phyloP scores from a whole-genome alignment of 2,329 filamentous ascomycete species.

The Diaporthe australafricana region DNA sequence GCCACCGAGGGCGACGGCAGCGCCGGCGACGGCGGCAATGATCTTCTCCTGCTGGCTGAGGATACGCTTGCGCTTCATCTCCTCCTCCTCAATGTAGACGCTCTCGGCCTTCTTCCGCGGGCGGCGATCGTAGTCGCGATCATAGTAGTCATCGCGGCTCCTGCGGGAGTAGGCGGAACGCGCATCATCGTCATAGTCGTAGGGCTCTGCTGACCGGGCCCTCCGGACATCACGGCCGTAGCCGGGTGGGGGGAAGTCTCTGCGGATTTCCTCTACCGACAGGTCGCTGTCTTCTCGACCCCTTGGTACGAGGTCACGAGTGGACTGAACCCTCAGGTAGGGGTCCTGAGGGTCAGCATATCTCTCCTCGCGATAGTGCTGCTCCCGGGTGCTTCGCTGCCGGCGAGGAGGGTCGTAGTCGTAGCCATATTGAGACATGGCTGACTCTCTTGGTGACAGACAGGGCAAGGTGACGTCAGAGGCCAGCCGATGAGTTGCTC shows the following conservation, averaged over 20 bases:
- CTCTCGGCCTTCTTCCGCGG: constrained; percentile 64
- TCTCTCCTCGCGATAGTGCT: constrained; percentile 66
- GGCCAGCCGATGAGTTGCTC: constrained; percentile 23
- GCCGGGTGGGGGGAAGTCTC: constrained; percentile 84
- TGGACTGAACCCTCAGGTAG: constrained; percentile 56
- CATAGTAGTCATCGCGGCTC: constrained; percentile 49
- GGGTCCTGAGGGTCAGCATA: constrained; percentile 65
- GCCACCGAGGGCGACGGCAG: constrained; percentile 72
- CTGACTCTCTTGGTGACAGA: constrained; percentile 33
- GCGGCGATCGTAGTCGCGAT: constrained; percentile 59
- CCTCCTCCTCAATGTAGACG: constrained; percentile 69
- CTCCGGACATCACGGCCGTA: constrained; percentile 65
- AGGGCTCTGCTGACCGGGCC: constrained; percentile 73
- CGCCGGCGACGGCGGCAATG: constrained; percentile 73
- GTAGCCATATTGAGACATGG: constrained; percentile 58
- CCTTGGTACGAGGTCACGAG: constrained; percentile 67
- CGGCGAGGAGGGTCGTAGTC: constrained; percentile 63
- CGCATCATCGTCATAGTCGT: constrained; percentile 69
- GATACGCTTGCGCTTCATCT: constrained; percentile 60
- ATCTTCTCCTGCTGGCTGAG: constrained; percentile 75
- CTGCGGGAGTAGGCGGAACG: constrained; percentile 50
- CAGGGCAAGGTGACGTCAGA: constrained; percentile 35
- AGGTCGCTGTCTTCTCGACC: constrained; percentile 79
- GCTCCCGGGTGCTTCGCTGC: constrained; percentile 57
- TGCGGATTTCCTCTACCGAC: constrained; percentile 83